Conservation (phyloP, 225 moss, liverwort and hornwort genomes). For the Polytrichum commune region DNA sequence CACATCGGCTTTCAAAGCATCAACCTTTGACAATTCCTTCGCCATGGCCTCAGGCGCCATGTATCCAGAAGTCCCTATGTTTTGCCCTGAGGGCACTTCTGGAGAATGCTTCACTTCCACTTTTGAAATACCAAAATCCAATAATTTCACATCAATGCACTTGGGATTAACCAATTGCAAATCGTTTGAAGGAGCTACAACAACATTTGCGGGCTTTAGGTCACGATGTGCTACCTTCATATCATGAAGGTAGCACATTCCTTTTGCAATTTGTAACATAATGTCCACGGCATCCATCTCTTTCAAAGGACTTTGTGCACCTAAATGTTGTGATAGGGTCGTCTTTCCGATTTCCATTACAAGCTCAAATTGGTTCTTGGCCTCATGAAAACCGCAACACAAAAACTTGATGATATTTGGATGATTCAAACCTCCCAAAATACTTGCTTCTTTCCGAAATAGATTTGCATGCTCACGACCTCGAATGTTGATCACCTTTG, state of each 20-base stretch:
- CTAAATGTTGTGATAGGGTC: background rate
- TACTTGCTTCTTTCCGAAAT: background rate
- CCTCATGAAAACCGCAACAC: background rate
- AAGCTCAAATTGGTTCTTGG: background rate
- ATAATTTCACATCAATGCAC: background rate
- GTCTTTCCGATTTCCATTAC: background rate
- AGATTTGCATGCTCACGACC: too few species aligned
- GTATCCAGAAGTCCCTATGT: background rate
- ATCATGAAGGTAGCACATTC: slow-evolving; percentile 9
- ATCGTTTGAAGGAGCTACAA: background rate
- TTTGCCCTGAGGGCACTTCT: background rate
- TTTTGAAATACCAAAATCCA: slow-evolving; percentile 6
- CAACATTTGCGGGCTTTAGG: slow-evolving; percentile 5
- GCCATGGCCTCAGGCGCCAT: background rate
- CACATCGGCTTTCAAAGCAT: background rate
- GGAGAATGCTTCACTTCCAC: background rate
- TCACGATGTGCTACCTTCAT: slow-evolving; percentile 6
- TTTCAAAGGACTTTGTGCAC: background rate
- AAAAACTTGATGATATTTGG: background rate
- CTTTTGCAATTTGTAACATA: slow-evolving; percentile 2
- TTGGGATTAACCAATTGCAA: background rate
- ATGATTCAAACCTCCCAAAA: slow-evolving; percentile 1
- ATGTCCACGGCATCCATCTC: background rate
- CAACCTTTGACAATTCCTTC: background rate
- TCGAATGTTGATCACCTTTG: background rate